Conservation (phyloP, 768 basidiomycete species). For the Dentipellis sp. region DNA sequence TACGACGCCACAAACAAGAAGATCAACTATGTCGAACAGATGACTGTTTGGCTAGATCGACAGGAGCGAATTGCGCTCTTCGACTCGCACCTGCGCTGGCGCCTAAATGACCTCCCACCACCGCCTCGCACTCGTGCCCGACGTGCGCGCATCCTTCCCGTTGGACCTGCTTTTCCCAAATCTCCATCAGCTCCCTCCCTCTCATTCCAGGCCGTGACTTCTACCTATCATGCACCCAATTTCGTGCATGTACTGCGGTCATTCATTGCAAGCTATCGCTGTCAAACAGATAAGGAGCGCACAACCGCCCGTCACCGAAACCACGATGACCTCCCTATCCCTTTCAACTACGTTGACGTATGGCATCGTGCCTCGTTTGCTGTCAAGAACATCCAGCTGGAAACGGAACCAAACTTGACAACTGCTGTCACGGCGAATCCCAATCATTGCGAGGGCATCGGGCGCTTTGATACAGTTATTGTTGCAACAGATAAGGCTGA, state of each 20-base stretch:
- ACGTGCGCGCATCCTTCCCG: no score
- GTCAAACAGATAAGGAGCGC: neutral
- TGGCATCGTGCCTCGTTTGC: neutral
- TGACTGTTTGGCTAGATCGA: slow-evolving; percentile 20
- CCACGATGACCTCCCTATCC: neutral
- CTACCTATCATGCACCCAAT: neutral
- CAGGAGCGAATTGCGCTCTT: neutral
- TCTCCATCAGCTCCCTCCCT: no score
- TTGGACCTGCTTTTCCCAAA: no score
- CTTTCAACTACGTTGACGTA: neutral
- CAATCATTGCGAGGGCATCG: neutral
- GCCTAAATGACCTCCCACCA: neutral
- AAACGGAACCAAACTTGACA: neutral
- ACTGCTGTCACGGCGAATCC: neutral
- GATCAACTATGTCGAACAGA: slow-evolving; percentile 20
- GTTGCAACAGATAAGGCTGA: neutral
- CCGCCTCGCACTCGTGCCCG: no score
- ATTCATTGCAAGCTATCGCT: neutral
- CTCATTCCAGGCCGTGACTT: no score
- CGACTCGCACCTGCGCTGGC: neutral
- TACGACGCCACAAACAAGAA: slow-evolving; percentile 22
- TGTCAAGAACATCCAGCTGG: neutral
- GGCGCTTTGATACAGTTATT: neutral
- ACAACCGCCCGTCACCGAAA: no score
- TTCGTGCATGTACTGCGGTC: neutral